Evolutionary conservation across 1,139 yeast genomes (phyloP).

Genomic region (Suhomyces panamericanus): DNA sequence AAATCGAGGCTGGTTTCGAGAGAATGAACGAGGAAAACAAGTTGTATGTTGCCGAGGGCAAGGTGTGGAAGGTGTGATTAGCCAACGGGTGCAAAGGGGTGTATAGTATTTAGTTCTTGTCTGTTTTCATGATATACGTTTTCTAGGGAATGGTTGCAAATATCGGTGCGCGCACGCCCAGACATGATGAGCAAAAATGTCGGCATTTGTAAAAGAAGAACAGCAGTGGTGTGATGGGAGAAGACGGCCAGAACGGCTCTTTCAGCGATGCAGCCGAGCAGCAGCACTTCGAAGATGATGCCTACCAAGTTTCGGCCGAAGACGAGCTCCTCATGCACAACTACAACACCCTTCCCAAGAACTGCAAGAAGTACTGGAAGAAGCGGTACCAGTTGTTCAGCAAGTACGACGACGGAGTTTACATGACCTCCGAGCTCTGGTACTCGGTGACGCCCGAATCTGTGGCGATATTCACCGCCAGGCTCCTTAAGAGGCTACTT

Average conservation of each 20-base stretch:
- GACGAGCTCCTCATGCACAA: constrained; percentile 43
- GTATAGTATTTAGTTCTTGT: constrained; percentile 3
- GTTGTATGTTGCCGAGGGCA: constrained; percentile 61
- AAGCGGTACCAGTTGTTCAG: constrained; percentile 60
- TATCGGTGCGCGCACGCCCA: constrained; percentile 8
- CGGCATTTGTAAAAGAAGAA: not conserved
- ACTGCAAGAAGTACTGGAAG: constrained; percentile 57
- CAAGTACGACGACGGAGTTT: constrained; percentile 66
- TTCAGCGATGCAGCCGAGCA: too few relatives aligned
- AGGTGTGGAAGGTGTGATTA: constrained; percentile 55
- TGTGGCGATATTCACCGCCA: constrained; percentile 65
- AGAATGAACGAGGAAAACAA: constrained; percentile 57
- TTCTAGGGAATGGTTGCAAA: constrained; percentile 4
- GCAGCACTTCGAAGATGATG: constrained; percentile 4
- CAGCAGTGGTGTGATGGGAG: not conserved
- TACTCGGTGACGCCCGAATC: constrained; percentile 88
- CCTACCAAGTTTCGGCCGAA: constrained; percentile 23
- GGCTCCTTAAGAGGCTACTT: constrained; percentile 41
- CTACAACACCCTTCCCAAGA: constrained; percentile 39
- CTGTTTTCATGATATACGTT: constrained; percentile 1
- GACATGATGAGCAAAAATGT: constrained; percentile 3
- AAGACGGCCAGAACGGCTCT: not conserved
- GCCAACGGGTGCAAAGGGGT: not conserved
- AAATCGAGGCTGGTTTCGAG: constrained; percentile 54
- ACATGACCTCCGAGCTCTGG: constrained; percentile 79